Base-by-base conservation (phyloP, 2,329 filamentous ascomycete genomes). In the Lasiodiplodia gonubiensis region DNA sequence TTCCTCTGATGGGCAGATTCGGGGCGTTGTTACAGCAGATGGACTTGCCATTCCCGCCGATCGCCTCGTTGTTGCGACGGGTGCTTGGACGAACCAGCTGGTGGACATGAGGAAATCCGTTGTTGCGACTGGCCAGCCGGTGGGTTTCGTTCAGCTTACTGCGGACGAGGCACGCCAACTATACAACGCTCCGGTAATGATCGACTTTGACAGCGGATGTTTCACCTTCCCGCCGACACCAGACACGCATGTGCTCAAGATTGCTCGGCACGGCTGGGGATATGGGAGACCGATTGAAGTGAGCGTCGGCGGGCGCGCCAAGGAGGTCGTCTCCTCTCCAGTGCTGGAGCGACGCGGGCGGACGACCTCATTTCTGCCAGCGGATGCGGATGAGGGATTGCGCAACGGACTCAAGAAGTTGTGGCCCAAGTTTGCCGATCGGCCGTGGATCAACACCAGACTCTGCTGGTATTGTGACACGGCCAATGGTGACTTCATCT, bases 401-500 rank as follows among this genome's bases (percentile, higher is more conserved):
- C 64, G 67, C 14, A n/a, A 42, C 21, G 69, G 68, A 12, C 42
- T 70, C 16, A 42, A 30, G 52, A 64, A 60, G n/a, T 39, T 69
- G 8, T 63, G 70, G 27, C 70, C 68, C 2, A 42, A 64, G 11
- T 81, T 92, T 21, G 83, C 82, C 60, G 81, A 84, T 27, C 82
- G 90, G 30, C 86, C 87, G 1, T 92, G 91, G 80, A 79, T 80
- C 68, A 81, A 82, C 64, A 90, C 88, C 2, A 83, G 89, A 27
- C 79, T 92, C 64, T 93, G 90, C 80, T 93, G 90, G 90, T 93
- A 93, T 76, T 88, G 88, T 5, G 90, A 93, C 79, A 93, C 90
- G 72, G 84, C 87, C 8, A 87, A 86, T 21, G 90, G 87, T 25
- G 88, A 93, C 74, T 93, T 91, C 80, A 83, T 93, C 66, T 83